Conservation (phyloP, 257 asterid species). For the Ilex asprella region DNA sequence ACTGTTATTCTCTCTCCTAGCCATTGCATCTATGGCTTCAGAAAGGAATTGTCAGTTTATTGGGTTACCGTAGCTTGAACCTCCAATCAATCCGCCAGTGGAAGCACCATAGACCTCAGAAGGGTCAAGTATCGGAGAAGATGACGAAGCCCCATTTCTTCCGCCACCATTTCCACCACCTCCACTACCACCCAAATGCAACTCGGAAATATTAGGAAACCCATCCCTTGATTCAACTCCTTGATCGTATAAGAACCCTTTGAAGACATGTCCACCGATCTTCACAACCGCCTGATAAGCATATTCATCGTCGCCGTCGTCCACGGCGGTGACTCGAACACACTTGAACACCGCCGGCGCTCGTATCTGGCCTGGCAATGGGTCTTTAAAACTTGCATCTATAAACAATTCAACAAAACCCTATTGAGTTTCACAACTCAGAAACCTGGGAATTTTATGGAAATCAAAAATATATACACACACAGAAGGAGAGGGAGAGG, state of each 20-base stretch:
- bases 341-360: slow-evolving; percentile 79
- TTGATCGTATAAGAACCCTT: slow-evolving; percentile 71
- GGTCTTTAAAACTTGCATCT: slow-evolving; percentile 47
- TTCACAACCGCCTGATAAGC: slow-evolving; percentile 68
- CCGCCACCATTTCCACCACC: slow-evolving; percentile 13
- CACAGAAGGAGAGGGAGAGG: no score
- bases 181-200: slow-evolving; percentile 47
- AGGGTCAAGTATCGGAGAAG: slow-evolving; percentile 23
- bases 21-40: not conserved
- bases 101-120: slow-evolving; percentile 35
- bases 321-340: slow-evolving; percentile 56
- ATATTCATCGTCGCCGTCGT: slow-evolving; percentile 69
- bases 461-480: no score
- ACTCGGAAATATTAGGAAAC: slow-evolving; percentile 50
- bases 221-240: slow-evolving; percentile 46
- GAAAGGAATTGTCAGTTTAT: slow-evolving; percentile 24
- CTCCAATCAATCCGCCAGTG: slow-evolving; percentile 48
- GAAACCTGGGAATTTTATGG: no score
- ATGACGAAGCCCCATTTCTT: slow-evolving; percentile 23
- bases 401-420: not conserved
- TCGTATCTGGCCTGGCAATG: slow-evolving; percentile 66
- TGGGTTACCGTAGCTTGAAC: slow-evolving; percentile 42
- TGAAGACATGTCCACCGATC: slow-evolving; percentile 80
- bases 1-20: not conserved
- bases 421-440: not conserved